Base-by-base conservation (phyloP, 495 filamentous ascomycete genomes). In the Jackrogersella minutella region DNA sequence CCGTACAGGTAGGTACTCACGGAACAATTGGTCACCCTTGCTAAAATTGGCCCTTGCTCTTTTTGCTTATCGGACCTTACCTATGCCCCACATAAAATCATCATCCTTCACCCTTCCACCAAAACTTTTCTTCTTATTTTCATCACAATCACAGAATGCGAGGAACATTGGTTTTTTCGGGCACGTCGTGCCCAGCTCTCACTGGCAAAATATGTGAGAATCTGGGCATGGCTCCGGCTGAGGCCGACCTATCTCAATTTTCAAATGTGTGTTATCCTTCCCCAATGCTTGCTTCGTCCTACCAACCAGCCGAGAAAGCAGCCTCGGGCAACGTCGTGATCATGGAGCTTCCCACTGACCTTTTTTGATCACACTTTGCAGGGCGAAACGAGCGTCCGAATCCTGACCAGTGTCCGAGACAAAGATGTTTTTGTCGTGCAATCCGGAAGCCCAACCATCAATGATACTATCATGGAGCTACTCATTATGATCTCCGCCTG, bases 401-500 rank as follows among this genome's bases (percentile, higher is more conserved):
- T 99, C 73, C 83, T 92, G 75, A 92, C 90, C 39, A 97, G 94
- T 52, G 91, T 99, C 50, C 90, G 95, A 54, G 94, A 99, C 72
- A 95, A 99, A 76, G 93, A 99, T 86, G 93, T 99, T 58, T 99
- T 98, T 79, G 93, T 99, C 73, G 90, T 99, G 14, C 95, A 99
- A 84, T 97, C 94, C 68, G 95, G 95, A 54, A 97, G 96, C 78
- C 83, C 86, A 71, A 93, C 91, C 85, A 96, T 97, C 84, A 99
- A 99, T 79, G 96, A 99, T 79, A 94, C 91, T 66, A 91, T 99
- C 72, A 97, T 99, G 91, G 95, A 99, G 83, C 84, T 99, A 59
- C 86, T 98, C 71, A 97, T 99, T 77, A 93, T 99, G 90, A 97
- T 98, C 71, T 94, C 92, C 60, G 95, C 95, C 51, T 98, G 95